phyloP scores from a whole-genome alignment of 257 asterid species.

The Orobanche coerulescens region DNA sequence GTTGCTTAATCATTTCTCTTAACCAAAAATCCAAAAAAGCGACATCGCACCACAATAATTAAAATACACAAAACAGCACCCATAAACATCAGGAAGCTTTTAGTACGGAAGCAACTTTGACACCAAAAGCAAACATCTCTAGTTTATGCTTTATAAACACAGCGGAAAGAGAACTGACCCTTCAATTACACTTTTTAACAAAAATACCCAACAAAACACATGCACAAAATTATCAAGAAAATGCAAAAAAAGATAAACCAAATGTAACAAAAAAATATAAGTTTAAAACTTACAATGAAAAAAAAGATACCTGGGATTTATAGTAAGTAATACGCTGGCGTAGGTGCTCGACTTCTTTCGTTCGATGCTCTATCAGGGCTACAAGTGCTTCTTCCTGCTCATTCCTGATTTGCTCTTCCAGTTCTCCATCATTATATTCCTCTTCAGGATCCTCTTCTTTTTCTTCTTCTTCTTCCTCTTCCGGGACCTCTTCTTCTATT shows the following conservation, averaged over 20 bases:
- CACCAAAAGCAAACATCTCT: neutral
- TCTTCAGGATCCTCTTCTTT: conserved; percentile 18
- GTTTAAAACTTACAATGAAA: neutral
- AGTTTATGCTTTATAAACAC: neutral
- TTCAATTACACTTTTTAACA: neutral
- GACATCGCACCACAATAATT: neutral
- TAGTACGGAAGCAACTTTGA: neutral
- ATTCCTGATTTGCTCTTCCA: conserved; percentile 29
- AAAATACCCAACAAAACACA: neutral
- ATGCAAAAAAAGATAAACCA: neutral
- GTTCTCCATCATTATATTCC: conserved; percentile 9
- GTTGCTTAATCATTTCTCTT: too few species aligned
- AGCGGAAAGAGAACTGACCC: neutral
- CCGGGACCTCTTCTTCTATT: conserved; percentile 19
- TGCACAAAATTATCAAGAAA: conserved; percentile 1
- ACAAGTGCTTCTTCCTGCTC: conserved; percentile 73
- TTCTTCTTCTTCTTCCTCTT: conserved; percentile 10
- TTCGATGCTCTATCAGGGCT: conserved; percentile 70
- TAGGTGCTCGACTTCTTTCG: conserved; percentile 73
- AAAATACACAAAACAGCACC: neutral
- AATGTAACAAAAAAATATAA: neutral
- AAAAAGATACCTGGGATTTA: conserved; percentile 48
- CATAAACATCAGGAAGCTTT: conserved; percentile 6
- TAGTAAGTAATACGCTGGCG: conserved; percentile 64
- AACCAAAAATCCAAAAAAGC: neutral